These are phyloP conservation scores for Phytophthora palmivora DNA, from an alignment of 352 stramenopile species.

Conservation along the genomic window DNA sequence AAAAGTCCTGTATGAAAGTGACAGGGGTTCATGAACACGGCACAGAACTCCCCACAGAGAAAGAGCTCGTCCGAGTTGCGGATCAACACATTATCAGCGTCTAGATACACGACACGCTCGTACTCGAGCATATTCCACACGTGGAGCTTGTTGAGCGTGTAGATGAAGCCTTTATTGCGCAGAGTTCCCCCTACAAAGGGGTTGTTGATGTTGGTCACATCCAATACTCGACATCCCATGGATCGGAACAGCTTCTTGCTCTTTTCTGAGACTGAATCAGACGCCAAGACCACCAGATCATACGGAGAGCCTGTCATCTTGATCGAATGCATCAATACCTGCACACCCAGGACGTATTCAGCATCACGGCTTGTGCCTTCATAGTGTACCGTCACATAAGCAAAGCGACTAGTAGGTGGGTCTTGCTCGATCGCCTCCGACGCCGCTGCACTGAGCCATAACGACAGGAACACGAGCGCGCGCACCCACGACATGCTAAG, in stretches of 20 bases:
- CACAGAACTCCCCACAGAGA: constrained; percentile 85
- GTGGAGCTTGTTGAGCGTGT: constrained; percentile 91
- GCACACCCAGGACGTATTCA: constrained; percentile 86
- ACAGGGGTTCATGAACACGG: constrained; percentile 92
- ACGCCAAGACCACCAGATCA: constrained; percentile 88
- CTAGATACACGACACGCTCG: constrained; percentile 91
- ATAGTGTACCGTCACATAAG: constrained; percentile 89
- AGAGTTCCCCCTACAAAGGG: constrained; percentile 81
- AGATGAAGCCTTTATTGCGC: constrained; percentile 90
- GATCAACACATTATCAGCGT: constrained; percentile 92
- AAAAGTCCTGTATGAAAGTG: constrained; percentile 91
- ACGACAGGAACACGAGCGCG: constrained; percentile 34
- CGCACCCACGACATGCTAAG: constrained; percentile 20
- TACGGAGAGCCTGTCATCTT: constrained; percentile 84
- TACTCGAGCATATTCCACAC: constrained; percentile 93
- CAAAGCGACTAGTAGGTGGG: constrained; percentile 64
- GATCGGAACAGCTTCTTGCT: constrained; percentile 81
- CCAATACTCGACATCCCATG: constrained; percentile 84
- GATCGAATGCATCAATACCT: constrained; percentile 88
- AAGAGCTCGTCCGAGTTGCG: constrained; percentile 92
- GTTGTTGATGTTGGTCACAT: constrained; percentile 91
- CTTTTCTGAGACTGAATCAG: constrained; percentile 80
- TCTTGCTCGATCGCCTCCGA: constrained; percentile 18
- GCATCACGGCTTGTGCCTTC: constrained; percentile 83
- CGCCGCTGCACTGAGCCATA: constrained; percentile 24